Evolutionary conservation across 768 basidiomycete species (phyloP).

Genomic region (Coprinopsis sp.): DNA sequence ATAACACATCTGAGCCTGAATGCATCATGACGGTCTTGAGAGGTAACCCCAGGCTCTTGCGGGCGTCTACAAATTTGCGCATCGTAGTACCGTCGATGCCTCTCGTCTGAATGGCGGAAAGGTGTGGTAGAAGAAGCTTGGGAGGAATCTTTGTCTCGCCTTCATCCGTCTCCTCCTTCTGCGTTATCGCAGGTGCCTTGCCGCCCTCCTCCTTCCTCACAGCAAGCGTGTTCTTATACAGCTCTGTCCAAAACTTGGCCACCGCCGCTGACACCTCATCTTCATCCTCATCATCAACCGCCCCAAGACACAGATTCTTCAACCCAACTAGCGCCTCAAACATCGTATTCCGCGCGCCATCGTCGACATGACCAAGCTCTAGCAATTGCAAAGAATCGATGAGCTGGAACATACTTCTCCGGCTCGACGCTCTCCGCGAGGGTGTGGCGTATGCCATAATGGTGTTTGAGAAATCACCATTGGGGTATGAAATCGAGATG

Average conservation of each 20-base stretch:
- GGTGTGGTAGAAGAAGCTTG: slow-evolving; percentile 43
- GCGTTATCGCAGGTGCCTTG: no score
- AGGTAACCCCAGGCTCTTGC: slow-evolving; percentile 39
- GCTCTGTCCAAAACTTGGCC: slow-evolving; percentile 15
- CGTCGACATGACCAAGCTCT: slow-evolving; percentile 39
- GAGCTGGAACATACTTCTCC: slow-evolving; percentile 41
- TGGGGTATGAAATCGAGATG: slow-evolving; percentile 54
- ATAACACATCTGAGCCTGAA: slow-evolving; percentile 35
- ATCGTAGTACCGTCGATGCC: slow-evolving; percentile 39
- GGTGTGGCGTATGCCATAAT: slow-evolving; percentile 39
- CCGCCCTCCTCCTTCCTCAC: no score
- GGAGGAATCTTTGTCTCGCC: neutral
- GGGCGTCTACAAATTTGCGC: slow-evolving; percentile 39
- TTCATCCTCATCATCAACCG: slow-evolving; percentile 17
- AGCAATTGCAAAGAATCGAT: slow-evolving; percentile 51
- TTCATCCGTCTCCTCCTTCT: neutral
- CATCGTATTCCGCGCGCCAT: slow-evolving; percentile 29
- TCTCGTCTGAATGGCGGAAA: slow-evolving; percentile 30
- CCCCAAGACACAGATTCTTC: slow-evolving; percentile 24
- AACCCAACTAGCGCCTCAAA: slow-evolving; percentile 47
- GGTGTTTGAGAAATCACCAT: slow-evolving; percentile 49
- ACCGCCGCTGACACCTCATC: no score
- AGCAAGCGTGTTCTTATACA: neutral
- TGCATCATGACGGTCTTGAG: slow-evolving; percentile 46
- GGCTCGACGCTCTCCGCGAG: slow-evolving; percentile 26